A percentile compares a stretch with the other conserved stretches of the same genome.
These are phyloP conservation scores for Apiospora marii DNA, from an alignment of 2,329 filamentous ascomycete species.

Conservation along the genomic window DNA sequence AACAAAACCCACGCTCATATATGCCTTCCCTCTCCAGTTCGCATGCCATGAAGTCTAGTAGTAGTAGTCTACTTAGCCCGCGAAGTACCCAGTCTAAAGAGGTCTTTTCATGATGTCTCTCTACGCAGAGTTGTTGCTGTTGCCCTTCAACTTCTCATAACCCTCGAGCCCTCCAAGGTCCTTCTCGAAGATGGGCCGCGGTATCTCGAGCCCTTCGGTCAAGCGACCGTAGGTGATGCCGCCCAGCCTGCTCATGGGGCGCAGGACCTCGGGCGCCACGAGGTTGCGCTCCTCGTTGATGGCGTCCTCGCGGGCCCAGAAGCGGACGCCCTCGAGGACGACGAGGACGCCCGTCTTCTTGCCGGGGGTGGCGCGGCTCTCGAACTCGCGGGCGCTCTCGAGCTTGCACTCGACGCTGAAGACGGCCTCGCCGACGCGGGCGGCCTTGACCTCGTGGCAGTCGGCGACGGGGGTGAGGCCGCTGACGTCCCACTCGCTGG, in stretches of 20 bases:
- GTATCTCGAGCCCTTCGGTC: conserved; percentile 76
- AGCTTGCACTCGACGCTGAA: conserved; percentile 85
- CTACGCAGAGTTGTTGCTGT: background rate
- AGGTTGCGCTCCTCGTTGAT: conserved; percentile 78
- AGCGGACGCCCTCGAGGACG: conserved; percentile 82
- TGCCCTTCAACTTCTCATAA: conserved; percentile 59
- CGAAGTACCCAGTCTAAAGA: background rate
- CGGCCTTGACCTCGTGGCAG: conserved; percentile 70
- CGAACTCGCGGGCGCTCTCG: conserved; percentile 78
- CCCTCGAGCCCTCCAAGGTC: conserved; percentile 60
- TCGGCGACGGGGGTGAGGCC: conserved; percentile 75
- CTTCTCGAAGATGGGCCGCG: conserved; percentile 64
- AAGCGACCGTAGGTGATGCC: conserved; percentile 84
- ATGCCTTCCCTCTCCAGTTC: background rate
- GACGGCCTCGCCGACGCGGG: conserved; percentile 82
- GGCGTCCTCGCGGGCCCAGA: conserved; percentile 91
- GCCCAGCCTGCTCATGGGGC: conserved; percentile 79
- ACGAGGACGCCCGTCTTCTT: conserved; percentile 78
- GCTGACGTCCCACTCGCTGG: conserved; percentile 80
- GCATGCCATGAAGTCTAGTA: background rate
- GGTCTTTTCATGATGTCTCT: background rate
- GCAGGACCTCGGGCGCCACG: conserved; percentile 78
- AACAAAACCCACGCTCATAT: background rate
- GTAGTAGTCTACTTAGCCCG: background rate
- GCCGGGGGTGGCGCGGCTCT: conserved; percentile 73